Evolutionary conservation across 177 flowering plant genomes (phyloP), one percentile per base, ranked within the genome.

Genomic region (Vitis hybrid): DNA sequence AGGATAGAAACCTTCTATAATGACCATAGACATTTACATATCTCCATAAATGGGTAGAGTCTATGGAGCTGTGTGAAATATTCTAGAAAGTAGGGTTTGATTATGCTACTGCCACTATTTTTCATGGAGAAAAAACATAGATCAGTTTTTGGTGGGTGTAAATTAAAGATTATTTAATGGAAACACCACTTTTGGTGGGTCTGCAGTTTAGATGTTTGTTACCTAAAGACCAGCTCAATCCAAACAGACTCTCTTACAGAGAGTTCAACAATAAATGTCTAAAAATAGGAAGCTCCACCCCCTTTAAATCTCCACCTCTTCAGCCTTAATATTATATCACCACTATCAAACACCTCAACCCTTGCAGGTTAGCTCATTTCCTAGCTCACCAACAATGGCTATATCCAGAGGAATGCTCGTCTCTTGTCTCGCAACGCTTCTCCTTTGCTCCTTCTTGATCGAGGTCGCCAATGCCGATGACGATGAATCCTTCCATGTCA

Each of bases 181-280:
- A 41, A 41, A 41, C 46, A 41, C 46, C 46, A 8, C 8, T 41
- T 41, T 52, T 11, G 67, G 67, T 11, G 50, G 18, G 20, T 49
- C 10, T 18, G 67, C 48, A 21, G 50, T 64, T 15, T 2, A n/a
- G 10, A 14, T 9, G 17, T 58, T 57, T 10, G 9, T 32, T 41
- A 15, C 73, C 77, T 69, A 35, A 58, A 63, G 77, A 69, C 69
- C 35, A 68, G 77, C 69, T 74, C 77, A 68, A 69, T 50, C 62
- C 53, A 61, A 73, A 32, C 53, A 14, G 56, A 32, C 17, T 24
- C 60, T 27, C 4, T 27, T 5, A 13, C 35, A 27, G 10, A 27
- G 30, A 27, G 30, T 27, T 27, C 30, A 24, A 57, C 48, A 30
- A 27, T 35, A 35, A 51, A 35, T 21, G 4, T 57, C 52, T 52